Conservation (phyloP, 139 green algal genomes). For the Diplosphaera chodatii region DNA sequence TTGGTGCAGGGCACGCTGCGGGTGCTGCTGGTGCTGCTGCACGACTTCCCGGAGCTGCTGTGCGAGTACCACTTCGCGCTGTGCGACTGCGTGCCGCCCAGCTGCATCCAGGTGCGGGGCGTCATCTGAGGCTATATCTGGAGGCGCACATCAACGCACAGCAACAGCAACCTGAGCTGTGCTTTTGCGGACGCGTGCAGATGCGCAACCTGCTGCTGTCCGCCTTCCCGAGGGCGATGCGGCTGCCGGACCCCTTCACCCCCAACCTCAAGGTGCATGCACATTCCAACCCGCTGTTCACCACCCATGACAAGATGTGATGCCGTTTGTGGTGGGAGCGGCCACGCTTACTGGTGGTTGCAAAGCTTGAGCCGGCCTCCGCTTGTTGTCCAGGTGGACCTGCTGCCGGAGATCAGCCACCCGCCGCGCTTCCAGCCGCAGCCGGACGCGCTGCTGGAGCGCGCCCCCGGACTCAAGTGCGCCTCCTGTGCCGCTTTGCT, state of each 20-base stretch:
- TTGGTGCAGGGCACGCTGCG: slow-evolving; percentile 69
- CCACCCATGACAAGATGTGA: no score
- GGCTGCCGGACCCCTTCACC: slow-evolving; percentile 97
- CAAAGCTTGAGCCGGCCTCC: no score
- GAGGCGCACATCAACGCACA: no score
- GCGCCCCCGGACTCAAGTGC: slow-evolving; percentile 10
- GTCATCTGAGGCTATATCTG: no score
- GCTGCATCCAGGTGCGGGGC: slow-evolving; percentile 85
- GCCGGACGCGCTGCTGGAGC: slow-evolving; percentile 43
- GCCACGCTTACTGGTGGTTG: no score
- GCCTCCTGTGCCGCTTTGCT: no score
- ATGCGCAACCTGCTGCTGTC: slow-evolving; percentile 97
- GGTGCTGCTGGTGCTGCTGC: slow-evolving; percentile 96
- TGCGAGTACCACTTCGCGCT: slow-evolving; percentile 94
- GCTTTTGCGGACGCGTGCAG: no score
- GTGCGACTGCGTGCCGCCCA: slow-evolving; percentile 86
- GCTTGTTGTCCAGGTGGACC: slow-evolving; percentile 76
- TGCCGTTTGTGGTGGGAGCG: no score
- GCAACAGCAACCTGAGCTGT: no score
- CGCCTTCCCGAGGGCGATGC: slow-evolving; percentile 96
- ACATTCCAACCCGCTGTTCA: no score
- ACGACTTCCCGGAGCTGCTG: slow-evolving; percentile 99
- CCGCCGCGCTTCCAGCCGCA: slow-evolving; percentile 67
- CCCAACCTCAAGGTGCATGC: slow-evolving; percentile 85
- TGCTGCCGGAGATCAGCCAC: slow-evolving; percentile 87